phyloP scores from a whole-genome alignment of 1,284 basidiomycete genomes.

The Marasmius tenuissimus region DNA sequence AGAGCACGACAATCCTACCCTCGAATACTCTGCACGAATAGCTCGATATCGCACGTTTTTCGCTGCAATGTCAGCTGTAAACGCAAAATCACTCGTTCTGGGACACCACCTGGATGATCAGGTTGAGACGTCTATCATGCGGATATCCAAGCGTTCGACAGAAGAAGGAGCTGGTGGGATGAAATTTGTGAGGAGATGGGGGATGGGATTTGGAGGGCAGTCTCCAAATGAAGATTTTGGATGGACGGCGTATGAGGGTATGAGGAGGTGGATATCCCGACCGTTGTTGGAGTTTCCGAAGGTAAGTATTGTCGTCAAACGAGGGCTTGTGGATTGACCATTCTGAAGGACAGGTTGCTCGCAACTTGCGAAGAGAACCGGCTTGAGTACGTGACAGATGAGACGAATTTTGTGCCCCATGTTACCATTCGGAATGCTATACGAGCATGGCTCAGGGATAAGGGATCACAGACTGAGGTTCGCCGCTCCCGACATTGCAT shows the following conservation, averaged over 20 bases:
- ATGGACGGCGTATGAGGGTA: slow-evolving; percentile 53
- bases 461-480: slow-evolving; percentile 6
- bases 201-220: slow-evolving; percentile 56
- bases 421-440: slow-evolving; percentile 71
- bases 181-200: slow-evolving; percentile 64
- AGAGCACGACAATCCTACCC: slow-evolving; percentile 28
- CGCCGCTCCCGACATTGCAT: background rate
- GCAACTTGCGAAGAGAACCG: slow-evolving; percentile 67
- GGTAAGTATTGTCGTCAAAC: slow-evolving; percentile 36
- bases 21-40: slow-evolving; percentile 58
- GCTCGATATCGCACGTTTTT: slow-evolving; percentile 62
- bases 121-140: slow-evolving; percentile 74
- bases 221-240: slow-evolving; percentile 28
- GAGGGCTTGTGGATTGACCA: slow-evolving; percentile 4
- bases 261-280: slow-evolving; percentile 66
- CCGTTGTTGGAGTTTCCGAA: slow-evolving; percentile 68
- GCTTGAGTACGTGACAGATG: slow-evolving; percentile 62
- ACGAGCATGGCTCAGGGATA: slow-evolving; percentile 40
- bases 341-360: slow-evolving; percentile 63
- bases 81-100: slow-evolving; percentile 50
- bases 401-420: slow-evolving; percentile 70
- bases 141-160: slow-evolving; percentile 56
- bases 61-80: slow-evolving; percentile 39
- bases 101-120: slow-evolving; percentile 81
- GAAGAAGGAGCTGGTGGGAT: slow-evolving; percentile 63